A percentile compares a stretch with the other conserved stretches of the same genome.
Evolutionary conservation across 2,329 filamentous ascomycete species (phyloP).

Genomic region (Helotiales sp.): DNA sequence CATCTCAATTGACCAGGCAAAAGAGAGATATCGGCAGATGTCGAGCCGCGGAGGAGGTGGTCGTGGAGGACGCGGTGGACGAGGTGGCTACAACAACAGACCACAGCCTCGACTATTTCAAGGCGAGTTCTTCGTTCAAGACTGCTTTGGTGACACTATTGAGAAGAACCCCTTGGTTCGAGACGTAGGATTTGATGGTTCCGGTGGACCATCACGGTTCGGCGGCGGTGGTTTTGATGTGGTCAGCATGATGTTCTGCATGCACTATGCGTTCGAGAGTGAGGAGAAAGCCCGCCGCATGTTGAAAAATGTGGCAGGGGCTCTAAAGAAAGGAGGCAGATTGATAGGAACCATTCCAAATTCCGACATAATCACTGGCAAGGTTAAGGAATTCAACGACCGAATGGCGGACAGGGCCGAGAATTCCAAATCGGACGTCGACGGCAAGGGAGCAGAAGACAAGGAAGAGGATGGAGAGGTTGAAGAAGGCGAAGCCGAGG

Average conservation of each 20-base stretch:
- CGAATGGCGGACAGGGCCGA: conserved; percentile 43
- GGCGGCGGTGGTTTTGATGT: conserved; percentile 86
- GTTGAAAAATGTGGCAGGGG: conserved; percentile 88
- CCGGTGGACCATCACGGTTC: conserved; percentile 66
- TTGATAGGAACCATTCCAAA: conserved; percentile 98
- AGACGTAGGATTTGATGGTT: conserved; percentile 78
- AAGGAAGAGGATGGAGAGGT: conserved; percentile 41
- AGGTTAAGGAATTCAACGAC: conserved; percentile 76
- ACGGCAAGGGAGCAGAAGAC: conserved; percentile 38
- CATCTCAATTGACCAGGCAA: conserved; percentile 86
- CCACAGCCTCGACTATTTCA: conserved; percentile 68
- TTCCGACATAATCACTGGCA: conserved; percentile 81
- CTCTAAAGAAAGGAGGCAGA: conserved; percentile 88
- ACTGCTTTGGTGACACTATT: conserved; percentile 86
- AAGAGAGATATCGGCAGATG: conserved; percentile 80
- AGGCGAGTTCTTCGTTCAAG: conserved; percentile 84
- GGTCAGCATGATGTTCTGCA: conserved; percentile 98
- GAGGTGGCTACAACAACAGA: conserved; percentile 48
- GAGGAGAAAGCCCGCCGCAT: conserved; percentile 89
- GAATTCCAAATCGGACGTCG: conserved; percentile 31
- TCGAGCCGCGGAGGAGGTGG: conserved; percentile 53
- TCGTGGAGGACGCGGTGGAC: conserved; percentile 52
- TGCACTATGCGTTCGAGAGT: conserved; percentile 97
- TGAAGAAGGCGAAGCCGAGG: conserved; percentile 63
- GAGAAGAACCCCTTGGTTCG: conserved; percentile 78